Evolutionary conservation across 805 yeast species (phyloP).

Genomic region (Pichia deserticola): DNA sequence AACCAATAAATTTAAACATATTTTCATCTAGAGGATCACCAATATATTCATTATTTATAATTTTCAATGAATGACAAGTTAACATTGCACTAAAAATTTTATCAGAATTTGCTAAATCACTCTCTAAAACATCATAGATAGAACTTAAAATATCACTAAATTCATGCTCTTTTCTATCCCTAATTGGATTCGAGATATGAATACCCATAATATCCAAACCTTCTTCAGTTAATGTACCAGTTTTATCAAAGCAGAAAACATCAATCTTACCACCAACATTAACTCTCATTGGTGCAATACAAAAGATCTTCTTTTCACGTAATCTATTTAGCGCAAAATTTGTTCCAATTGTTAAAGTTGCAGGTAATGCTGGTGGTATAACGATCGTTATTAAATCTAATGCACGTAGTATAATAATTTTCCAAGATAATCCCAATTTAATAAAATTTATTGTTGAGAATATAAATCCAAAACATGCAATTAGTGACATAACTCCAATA

Average conservation of each 20-base stretch:
- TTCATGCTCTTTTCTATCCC: slow-evolving; percentile 22
- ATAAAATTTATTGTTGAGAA: slow-evolving; percentile 80
- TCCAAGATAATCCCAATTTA: slow-evolving; percentile 60
- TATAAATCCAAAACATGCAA: slow-evolving; percentile 79
- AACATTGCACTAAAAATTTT: slow-evolving; percentile 42
- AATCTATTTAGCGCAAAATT: slow-evolving; percentile 81
- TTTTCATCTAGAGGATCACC: slow-evolving; percentile 94
- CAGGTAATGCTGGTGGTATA: slow-evolving; percentile 98
- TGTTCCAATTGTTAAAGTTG: slow-evolving; percentile 93
- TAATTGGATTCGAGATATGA: slow-evolving; percentile 30
- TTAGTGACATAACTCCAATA: slow-evolving; percentile 85
- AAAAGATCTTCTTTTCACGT: slow-evolving; percentile 61
- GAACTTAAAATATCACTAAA: slow-evolving; percentile 19
- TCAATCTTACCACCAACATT: slow-evolving; percentile 95
- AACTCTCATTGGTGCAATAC: slow-evolving; percentile 91
- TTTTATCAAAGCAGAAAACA: slow-evolving; percentile 87
- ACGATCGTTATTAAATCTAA: slow-evolving; percentile 92
- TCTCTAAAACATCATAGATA: slow-evolving; percentile 13
- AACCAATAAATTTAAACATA: slow-evolving; percentile 85
- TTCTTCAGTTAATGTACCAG: slow-evolving; percentile 96
- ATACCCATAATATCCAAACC: slow-evolving; percentile 78
- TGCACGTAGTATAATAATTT: slow-evolving; percentile 76
- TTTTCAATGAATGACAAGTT: slow-evolving; percentile 81
- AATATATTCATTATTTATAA: slow-evolving; percentile 68
- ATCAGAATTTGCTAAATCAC: slow-evolving; percentile 2